Evolutionary conservation across 2,329 filamentous ascomycete species (phyloP).

Genomic region (Hymenoscyphus occultus): DNA sequence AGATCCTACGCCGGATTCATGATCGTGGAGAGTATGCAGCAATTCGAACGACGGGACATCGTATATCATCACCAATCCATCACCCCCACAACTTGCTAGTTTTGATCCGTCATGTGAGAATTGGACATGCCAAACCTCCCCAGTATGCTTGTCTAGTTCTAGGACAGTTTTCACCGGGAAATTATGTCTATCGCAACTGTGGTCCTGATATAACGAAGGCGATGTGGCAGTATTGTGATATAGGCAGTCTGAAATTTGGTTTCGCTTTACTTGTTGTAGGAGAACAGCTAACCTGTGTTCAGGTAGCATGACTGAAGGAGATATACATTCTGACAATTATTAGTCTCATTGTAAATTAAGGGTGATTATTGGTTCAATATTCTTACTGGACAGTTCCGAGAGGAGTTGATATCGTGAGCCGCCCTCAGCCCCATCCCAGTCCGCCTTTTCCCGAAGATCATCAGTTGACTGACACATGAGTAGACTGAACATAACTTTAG

Average conservation of each 20-base stretch:
- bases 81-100: constrained; percentile 78
- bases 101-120: constrained; percentile 86
- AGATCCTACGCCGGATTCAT: constrained; percentile 71
- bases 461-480: constrained; percentile 83
- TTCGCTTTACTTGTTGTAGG: constrained; percentile 77
- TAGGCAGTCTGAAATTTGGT: constrained; percentile 77
- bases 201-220: constrained; percentile 86
- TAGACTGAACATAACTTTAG: constrained; percentile 49
- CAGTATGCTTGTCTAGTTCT: constrained; percentile 69
- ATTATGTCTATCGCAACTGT: constrained; percentile 73
- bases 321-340: constrained; percentile 68
- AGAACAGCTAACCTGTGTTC: constrained; percentile 82
- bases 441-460: constrained; percentile 71
- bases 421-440: constrained; percentile 80
- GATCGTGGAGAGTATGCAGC: constrained; percentile 59
- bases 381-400: constrained; percentile 77
- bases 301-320: constrained; percentile 94
- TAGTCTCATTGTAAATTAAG: neutral
- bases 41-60: constrained; percentile 69
- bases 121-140: constrained; percentile 87
- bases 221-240: constrained; percentile 81
- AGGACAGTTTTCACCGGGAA: constrained; percentile 73
- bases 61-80: constrained; percentile 76
- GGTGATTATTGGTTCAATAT: neutral
- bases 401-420: constrained; percentile 72